A percentile compares a stretch with the other conserved stretches of the same genome.
These are phyloP conservation scores for Debaryomyces robertsiae DNA, from an alignment of 1,139 yeast genomes.

Conservation along the genomic window DNA sequence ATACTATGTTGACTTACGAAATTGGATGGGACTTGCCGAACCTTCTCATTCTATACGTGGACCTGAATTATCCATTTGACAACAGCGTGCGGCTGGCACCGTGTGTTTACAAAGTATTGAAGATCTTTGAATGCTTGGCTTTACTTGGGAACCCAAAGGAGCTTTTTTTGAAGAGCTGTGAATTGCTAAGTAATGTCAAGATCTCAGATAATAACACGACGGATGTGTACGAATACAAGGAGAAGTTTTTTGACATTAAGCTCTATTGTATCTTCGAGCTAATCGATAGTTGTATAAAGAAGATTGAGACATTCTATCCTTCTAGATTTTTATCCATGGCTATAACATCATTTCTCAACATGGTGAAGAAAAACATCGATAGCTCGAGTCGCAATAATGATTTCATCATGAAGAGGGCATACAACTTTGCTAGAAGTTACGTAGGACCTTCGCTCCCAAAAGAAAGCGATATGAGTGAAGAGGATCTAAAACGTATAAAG, in stretches of 20 bases:
- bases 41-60: constrained; percentile 51
- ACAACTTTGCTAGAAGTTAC: constrained; percentile 68
- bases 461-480: constrained; percentile 29
- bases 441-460: constrained; percentile 47
- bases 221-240: constrained; percentile 18
- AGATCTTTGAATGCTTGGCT: constrained; percentile 61
- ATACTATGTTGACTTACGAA: constrained; percentile 57
- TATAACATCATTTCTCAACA: constrained; percentile 55
- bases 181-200: constrained; percentile 45
- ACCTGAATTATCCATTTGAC: constrained; percentile 21
- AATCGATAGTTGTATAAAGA: constrained; percentile 50
- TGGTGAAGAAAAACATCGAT: constrained; percentile 43
- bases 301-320: constrained; percentile 68
- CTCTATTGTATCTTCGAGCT: constrained; percentile 67
- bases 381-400: constrained; percentile 22
- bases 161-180: constrained; percentile 68
- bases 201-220: constrained; percentile 18
- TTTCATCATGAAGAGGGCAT: constrained; percentile 62
- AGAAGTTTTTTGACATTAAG: constrained; percentile 53
- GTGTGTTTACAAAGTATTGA: constrained; percentile 40
- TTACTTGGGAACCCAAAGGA: constrained; percentile 78
- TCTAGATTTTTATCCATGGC: constrained; percentile 75
- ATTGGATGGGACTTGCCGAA: constrained; percentile 90
- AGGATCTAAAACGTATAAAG: constrained; percentile 41
- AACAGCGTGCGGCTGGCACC: constrained; percentile 35